Base-by-base conservation (phyloP, 192 early-diverging fungal genomes). In the Mortierella antarctica region DNA sequence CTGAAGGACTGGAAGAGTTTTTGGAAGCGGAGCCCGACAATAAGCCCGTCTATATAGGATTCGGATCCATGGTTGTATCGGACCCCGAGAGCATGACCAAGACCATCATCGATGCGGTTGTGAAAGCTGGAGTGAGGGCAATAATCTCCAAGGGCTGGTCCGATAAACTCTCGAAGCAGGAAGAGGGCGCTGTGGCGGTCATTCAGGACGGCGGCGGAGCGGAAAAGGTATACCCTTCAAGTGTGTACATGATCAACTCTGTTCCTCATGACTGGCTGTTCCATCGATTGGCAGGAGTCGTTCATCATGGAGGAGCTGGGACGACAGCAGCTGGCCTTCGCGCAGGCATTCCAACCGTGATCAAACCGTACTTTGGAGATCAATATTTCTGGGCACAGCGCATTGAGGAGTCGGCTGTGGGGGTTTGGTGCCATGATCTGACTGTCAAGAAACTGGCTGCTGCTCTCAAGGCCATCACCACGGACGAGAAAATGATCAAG, bases 261-360 rank as follows among this genome's bases (percentile, higher is more conserved):
- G 86, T 92, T 15, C 93, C 93, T 6, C 93, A 95, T 60, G 93
- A 95, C 74, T 95, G 92, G 92, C 74, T 95, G 44, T 95, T 95
- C 73, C 87, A 88, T 10, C 70, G 85, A 46, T 67, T 92, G 6
- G 55, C 83, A 7, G 92, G 83, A 11, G 91, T 92, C 13, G 86
- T 94, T 12, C 93, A 95, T 79, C 93, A 95, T 67, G 93, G 93
- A 59, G 93, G 93, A 20, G 92, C 93, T 6, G 93, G 93, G 8
- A 94, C 93, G 8, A 88, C 88, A 1, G 86, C 90, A 0, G 93
- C 93, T 10, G 93, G 92, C 41, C 57, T 95, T n/a, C 86, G 91
- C 4, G 91, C 89, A 6, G 93, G 93, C 13, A 82, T 85, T 57
- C 92, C 93, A 4, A 93, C 92, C 1, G 75, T 93, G 20, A 83